Conservation (phyloP, 257 asterid genomes). For the Rhazya stricta region DNA sequence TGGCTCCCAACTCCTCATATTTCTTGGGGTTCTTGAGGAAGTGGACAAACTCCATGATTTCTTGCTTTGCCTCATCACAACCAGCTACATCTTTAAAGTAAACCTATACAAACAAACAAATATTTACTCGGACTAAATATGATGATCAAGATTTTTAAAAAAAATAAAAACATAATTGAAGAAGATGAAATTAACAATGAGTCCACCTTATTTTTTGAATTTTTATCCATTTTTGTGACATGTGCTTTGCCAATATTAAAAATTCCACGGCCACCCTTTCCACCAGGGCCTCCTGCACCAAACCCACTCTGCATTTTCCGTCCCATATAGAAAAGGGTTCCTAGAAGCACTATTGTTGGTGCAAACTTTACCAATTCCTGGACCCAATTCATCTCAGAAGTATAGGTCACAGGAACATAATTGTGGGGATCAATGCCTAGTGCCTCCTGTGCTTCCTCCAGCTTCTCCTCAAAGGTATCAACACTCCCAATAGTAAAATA, state of each 20-base stretch:
- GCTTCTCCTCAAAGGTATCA: slow-evolving; percentile 73
- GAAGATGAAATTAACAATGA: neutral
- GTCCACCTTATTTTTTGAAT: slow-evolving; percentile 76
- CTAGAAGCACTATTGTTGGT: slow-evolving; percentile 40
- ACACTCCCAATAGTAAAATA: slow-evolving; percentile 62
- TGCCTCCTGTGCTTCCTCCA: slow-evolving; percentile 76
- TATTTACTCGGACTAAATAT: neutral
- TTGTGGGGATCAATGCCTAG: slow-evolving; percentile 67
- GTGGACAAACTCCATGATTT: slow-evolving; percentile 94
- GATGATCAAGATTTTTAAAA: slow-evolving; percentile 1
- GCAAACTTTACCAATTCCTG: slow-evolving; percentile 40
- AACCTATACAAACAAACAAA: slow-evolving; percentile 38
- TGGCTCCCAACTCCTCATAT: slow-evolving; percentile 77
- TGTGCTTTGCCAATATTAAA: slow-evolving; percentile 74
- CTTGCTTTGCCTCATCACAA: slow-evolving; percentile 94
- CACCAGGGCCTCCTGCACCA: slow-evolving; percentile 66
- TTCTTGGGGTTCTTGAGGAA: slow-evolving; percentile 84
- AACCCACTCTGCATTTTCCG: slow-evolving; percentile 46
- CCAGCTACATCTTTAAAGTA: slow-evolving; percentile 93
- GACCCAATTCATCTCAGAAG: slow-evolving; percentile 39
- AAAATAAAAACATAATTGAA: slow-evolving; percentile 7
- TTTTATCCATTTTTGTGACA: slow-evolving; percentile 68
- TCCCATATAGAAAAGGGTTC: slow-evolving; percentile 37
- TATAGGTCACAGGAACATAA: slow-evolving; percentile 66
- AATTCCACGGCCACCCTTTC: slow-evolving; percentile 68